A percentile compares a stretch with the other conserved stretches of the same genome.
phyloP scores from a whole-genome alignment of 352 stramenopile genomes.

The Phytophthora vignae region DNA sequence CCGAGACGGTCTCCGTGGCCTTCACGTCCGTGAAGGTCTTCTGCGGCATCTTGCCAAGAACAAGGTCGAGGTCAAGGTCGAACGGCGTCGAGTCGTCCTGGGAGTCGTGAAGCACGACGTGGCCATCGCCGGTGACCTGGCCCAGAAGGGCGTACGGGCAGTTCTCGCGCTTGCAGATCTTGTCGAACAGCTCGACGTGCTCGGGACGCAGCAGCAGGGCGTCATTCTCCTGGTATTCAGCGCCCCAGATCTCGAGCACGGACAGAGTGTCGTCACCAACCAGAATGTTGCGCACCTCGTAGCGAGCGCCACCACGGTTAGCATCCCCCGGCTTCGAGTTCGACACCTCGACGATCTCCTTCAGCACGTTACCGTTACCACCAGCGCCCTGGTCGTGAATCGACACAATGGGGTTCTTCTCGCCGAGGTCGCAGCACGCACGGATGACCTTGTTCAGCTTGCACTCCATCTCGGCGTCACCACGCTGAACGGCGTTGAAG shows the following conservation, averaged over 20 bases:
- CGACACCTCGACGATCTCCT: constrained; percentile 98
- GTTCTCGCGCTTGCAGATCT: constrained; percentile 97
- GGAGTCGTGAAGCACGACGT: constrained; percentile 97
- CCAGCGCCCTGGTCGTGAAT: constrained; percentile 99
- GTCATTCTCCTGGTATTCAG: constrained; percentile 99
- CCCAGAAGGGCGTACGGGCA: constrained; percentile 97
- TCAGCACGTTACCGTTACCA: constrained; percentile 99
- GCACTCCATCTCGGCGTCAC: constrained; percentile 99
- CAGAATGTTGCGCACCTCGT: constrained; percentile 97
- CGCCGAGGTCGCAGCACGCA: constrained; percentile 97
- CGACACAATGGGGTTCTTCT: constrained; percentile 98
- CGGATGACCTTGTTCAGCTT: constrained; percentile 99
- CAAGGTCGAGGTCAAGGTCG: constrained; percentile 97
- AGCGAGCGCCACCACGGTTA: constrained; percentile 84
- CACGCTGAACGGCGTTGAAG: constrained; percentile 99
- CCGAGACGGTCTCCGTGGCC: constrained; percentile 52
- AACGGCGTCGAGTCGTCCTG: constrained; percentile 94
- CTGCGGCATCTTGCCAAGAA: constrained; percentile 99
- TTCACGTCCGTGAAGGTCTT: constrained; percentile 97
- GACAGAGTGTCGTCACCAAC: constrained; percentile 98
- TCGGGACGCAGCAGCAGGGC: constrained; percentile 94
- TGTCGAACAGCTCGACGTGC: constrained; percentile 92
- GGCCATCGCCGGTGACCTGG: constrained; percentile 95
- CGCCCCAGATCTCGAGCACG: constrained; percentile 99
- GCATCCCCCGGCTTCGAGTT: constrained; percentile 89